phyloP scores from a whole-genome alignment of 2,329 filamentous ascomycete genomes.

The Neurospora sp. region DNA sequence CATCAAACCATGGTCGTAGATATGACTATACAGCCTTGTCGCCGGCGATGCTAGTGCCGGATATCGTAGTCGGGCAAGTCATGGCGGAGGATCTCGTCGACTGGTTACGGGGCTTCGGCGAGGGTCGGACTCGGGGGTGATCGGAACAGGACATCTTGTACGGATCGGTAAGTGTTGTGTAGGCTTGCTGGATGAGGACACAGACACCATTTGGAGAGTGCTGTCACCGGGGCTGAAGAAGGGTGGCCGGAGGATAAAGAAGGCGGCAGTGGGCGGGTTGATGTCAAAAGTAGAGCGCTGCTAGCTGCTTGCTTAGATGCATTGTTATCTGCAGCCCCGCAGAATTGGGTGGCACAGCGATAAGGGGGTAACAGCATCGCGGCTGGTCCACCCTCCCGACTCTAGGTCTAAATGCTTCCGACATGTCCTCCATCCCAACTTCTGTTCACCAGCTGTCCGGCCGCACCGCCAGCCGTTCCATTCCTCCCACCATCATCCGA shows the following conservation, averaged over 20 bases:
- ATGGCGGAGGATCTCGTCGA: background rate
- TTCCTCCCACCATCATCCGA: no score
- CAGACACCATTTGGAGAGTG: background rate
- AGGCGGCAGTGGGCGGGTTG: background rate
- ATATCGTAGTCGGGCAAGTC: background rate
- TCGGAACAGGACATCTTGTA: background rate
- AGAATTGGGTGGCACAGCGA: background rate
- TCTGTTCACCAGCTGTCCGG: no score
- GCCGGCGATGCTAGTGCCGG: no score
- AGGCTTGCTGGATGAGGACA: background rate
- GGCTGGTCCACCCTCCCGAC: background rate
- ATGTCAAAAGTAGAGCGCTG: background rate
- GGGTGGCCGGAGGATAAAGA: background rate
- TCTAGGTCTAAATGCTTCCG: no score
- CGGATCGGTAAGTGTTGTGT: background rate
- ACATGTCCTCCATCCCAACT: no score
- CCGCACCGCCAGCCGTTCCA: no score
- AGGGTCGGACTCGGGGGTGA: background rate
- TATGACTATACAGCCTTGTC: no score
- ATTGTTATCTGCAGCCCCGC: background rate
- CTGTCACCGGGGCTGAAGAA: fast-evolving
- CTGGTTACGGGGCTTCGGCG: background rate
- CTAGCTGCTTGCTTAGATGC: background rate
- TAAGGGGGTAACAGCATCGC: background rate
- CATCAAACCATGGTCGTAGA: no score